Evolutionary conservation across 2,329 filamentous ascomycete species (phyloP), one percentile per base, ranked within the genome.

Genomic region (Pseudocercospora crystallina): DNA sequence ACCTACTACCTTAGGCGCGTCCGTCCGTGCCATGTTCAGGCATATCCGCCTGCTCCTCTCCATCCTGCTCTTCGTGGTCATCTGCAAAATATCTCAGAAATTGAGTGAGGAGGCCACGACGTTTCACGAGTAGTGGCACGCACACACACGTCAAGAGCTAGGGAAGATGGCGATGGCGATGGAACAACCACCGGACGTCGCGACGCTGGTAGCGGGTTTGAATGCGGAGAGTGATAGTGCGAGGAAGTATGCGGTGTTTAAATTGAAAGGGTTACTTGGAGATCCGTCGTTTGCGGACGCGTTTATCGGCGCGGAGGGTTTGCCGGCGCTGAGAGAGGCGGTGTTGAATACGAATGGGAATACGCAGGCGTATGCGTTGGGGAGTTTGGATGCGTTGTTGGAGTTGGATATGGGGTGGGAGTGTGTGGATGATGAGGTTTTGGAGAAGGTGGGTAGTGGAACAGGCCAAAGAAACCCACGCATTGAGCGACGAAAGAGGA

Each of bases 321-420:
- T 97, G 58, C 80, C 84, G 60, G 84, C 92, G 60, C 76, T 99
- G 63, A 84, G 90, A 46, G 84, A 88, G 49, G 79, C 97, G 47
- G 90, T 94, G 57, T 84, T 97, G 78, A 82, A 83, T 59, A 85
- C 91, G 29, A 88, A 83, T 50, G 94, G 94, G 51, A 99, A 99
- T 71, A 97, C 94, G 1, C 79, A 99, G 66, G 94, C 94, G 54
- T 99, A 99, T 73, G 89, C 91, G 55, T 78, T 99, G 53, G 92
- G 95, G 60, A 94, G 89, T 64, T 80, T 97, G 63, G 89, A 86
- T 50, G 83, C 90, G 49, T 74, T 99, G 53, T 78, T 99, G 55
- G 94, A 99, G 73, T 87, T 97, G 34, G 94, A 97, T 73, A 96
- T 96, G 81, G 94, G 94, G 52, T 99, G 94, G 94, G 91, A 97